A percentile compares a stretch with the other conserved stretches of the same genome.
Evolutionary conservation across 305 asterid species (phyloP).

Genomic region (Plantago lanceolata): DNA sequence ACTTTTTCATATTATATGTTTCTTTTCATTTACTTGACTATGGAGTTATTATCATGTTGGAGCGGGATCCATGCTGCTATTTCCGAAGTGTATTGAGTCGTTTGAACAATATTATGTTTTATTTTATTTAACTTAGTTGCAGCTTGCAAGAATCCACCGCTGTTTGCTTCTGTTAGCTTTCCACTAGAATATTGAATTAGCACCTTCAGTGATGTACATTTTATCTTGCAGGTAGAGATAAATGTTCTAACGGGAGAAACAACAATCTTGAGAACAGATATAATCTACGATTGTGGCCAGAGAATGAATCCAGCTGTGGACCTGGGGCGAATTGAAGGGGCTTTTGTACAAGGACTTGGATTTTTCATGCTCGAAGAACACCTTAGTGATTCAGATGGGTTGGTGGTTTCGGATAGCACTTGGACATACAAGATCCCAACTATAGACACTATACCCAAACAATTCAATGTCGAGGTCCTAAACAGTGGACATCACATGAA

Average conservation of each 20-base stretch:
- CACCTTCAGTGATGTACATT: background rate
- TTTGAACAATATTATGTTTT: background rate
- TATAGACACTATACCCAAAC: constrained; percentile 54
- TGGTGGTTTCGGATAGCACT: constrained; percentile 50
- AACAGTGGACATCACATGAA: constrained; percentile 50
- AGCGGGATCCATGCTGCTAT: background rate
- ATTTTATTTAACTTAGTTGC: background rate
- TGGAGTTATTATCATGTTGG: background rate
- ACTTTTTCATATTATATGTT: background rate
- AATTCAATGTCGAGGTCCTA: constrained; percentile 46
- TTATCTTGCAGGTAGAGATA: constrained; percentile 49
- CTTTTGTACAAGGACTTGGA: constrained; percentile 67
- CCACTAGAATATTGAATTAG: background rate
- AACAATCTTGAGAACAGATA: constrained; percentile 47
- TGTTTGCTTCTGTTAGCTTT: background rate
- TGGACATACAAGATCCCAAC: constrained; percentile 72
- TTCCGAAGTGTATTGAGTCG: background rate
- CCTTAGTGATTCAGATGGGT: constrained; percentile 44
- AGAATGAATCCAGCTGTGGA: constrained; percentile 74
- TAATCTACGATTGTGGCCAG: constrained; percentile 62
- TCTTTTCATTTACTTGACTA: background rate
- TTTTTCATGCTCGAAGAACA: constrained; percentile 68
- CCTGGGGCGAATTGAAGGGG: constrained; percentile 76
- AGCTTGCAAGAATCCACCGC: background rate
- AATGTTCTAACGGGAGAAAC: constrained; percentile 56